These are phyloP conservation scores for Fusarium pseudocircinatum DNA, from an alignment of 2,329 filamentous ascomycete species.

Conservation along the genomic window DNA sequence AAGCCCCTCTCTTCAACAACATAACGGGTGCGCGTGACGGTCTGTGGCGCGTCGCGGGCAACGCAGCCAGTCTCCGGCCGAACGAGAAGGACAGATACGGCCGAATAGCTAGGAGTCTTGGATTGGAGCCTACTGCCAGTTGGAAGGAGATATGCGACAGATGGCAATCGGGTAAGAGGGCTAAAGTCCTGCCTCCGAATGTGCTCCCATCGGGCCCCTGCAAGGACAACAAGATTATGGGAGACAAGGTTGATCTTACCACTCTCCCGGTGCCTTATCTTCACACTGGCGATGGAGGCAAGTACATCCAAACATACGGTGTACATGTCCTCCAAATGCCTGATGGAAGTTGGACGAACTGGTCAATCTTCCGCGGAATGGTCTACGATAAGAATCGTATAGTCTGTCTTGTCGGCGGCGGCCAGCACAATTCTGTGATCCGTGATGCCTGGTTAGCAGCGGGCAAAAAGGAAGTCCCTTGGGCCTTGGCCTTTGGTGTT, in stretches of 20 bases:
- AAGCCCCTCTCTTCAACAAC: conserved; percentile 62
- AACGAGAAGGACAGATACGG: conserved; percentile 48
- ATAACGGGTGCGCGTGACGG: conserved; percentile 56
- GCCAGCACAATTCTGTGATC: conserved; percentile 59
- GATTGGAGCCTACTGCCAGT: conserved; percentile 1
- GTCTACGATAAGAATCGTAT: conserved; percentile 55
- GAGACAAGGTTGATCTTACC: conserved; percentile 42
- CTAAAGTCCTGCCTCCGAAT: conserved; percentile 43
- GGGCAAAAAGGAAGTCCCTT: conserved; percentile 55
- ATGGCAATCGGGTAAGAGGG: not conserved
- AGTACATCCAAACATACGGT: conserved; percentile 62
- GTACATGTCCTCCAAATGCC: conserved; percentile 58
- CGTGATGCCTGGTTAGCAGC: conserved; percentile 57
- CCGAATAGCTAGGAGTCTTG: conserved; percentile 54
- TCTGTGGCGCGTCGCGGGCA: conserved; percentile 57
- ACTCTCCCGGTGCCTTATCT: conserved; percentile 54
- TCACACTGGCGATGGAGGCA: conserved; percentile 57
- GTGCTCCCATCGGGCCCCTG: conserved; percentile 39
- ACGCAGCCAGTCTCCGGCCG: conserved; percentile 49
- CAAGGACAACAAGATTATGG: conserved; percentile 13
- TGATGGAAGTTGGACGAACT: conserved; percentile 59
- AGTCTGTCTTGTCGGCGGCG: conserved; percentile 53
- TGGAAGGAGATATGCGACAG: conserved; percentile 2
- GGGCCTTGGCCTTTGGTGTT: conserved; percentile 58
- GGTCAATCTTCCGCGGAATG: conserved; percentile 58